Base-by-base conservation (phyloP, 257 asterid species). In the Solanum pimpinellifolium region DNA sequence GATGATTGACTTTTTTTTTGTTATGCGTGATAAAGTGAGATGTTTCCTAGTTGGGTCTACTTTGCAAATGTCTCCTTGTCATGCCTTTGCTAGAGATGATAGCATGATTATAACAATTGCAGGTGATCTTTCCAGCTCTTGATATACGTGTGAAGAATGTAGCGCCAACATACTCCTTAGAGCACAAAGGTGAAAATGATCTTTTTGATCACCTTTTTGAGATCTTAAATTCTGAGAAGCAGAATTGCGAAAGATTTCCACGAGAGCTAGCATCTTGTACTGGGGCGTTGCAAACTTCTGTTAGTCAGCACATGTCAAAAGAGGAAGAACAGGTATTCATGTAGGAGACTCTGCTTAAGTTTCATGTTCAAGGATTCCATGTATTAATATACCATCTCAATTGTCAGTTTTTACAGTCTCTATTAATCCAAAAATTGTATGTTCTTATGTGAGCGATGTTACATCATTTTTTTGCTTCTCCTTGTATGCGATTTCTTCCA, bases 71-170 rank as follows among this genome's bases (percentile, higher is more conserved):
- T 85, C 56, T 86, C 35, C 60, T 35, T 1, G 69, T 49, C 42
- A 69, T 74, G 37, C 37, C 47, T 85, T 49, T 33, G 44, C n/a
- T 70, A 47, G 7, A 85, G 41, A 85, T 85, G 83, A 88, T 81
- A 77, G 77, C 77, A 21, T 86, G 59, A 42, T 44, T 75, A 15
- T 88, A 75, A 70, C 56, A 44, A 81, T 87, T 59, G 65, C 92
- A 91, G 93, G 93, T 91, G 14, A 91, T 91, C 52, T 91, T 91
- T 91, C 92, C 91, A 35, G 92, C 93, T 85, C 93, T 91, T 82
- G 93, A 91, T 86, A 86, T 87, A 85, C 92, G 92, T 41, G 93
- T 91, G 89, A 91, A 91, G 90, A 91, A 90, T 83, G 91, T 91
- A 15, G 93, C 93, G 3, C 91, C 33, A 41, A 89, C 93, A 56